Conservation (phyloP, 352 stramenopile species). For the Albugo laibachii region DNA sequence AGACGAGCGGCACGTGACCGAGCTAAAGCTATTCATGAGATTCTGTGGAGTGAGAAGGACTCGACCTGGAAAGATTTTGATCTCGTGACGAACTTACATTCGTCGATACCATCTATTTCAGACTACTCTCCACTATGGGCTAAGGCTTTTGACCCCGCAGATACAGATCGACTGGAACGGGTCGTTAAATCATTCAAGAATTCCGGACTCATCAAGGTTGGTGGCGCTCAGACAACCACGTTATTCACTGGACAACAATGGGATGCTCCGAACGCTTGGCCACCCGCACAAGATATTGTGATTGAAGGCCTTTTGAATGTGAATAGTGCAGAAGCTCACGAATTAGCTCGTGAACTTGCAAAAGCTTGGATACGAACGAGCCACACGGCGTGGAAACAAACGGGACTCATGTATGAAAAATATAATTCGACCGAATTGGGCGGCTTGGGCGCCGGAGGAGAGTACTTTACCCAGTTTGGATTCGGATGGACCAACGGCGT, state of each 20-base stretch:
- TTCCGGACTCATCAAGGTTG: slow-evolving; percentile 12
- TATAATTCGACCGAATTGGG: slow-evolving; percentile 20
- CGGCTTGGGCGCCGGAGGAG: slow-evolving; percentile 17
- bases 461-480: slow-evolving; percentile 29
- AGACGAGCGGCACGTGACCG: slow-evolving; percentile 3
- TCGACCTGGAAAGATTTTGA: slow-evolving; percentile 14
- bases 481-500: slow-evolving; percentile 42
- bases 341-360: slow-evolving; percentile 10
- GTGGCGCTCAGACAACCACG: slow-evolving; percentile 17
- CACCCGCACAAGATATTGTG: slow-evolving; percentile 18
- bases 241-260: slow-evolving; percentile 19
- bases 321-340: neutral
- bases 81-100: slow-evolving; percentile 4
- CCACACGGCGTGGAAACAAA: slow-evolving; percentile 11
- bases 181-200: slow-evolving; percentile 9
- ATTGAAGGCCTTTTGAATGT: slow-evolving; percentile 14
- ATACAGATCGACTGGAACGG: neutral
- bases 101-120: slow-evolving; percentile 5
- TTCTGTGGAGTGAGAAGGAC: slow-evolving; percentile 12
- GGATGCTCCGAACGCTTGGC: slow-evolving; percentile 33
- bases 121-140: slow-evolving; percentile 21
- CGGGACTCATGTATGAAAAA: slow-evolving; percentile 27
- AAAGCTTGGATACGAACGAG: slow-evolving; percentile 11
- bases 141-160: slow-evolving; percentile 2
- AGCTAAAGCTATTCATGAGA: slow-evolving; percentile 10